Base-by-base conservation (phyloP, 2,329 filamentous ascomycete species). In the Paecilomyces variotii region DNA sequence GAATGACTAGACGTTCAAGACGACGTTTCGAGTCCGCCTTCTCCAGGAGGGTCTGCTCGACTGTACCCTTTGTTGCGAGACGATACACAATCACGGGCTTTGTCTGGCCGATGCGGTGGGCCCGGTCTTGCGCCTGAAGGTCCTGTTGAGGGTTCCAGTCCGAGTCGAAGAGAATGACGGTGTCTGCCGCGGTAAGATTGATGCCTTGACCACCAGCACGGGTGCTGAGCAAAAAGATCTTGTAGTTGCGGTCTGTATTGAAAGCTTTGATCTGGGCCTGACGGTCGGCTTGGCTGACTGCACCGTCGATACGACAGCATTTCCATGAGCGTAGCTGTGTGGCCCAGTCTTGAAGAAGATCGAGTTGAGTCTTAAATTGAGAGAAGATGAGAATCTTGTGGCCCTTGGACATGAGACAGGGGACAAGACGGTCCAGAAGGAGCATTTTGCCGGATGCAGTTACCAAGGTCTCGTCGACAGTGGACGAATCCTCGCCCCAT, bases 111-210 rank as follows among this genome's bases (percentile, higher is more conserved):
- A 99, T 97, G 11, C 94, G 86, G 70, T 99, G 94, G 0, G 90
- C 91, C 4, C 94, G 90, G 69, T 99, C 94, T 74, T 97, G 94
- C 0, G 94, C 94, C 70, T 99, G 94, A 0, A 99, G 80, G 72
- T 99, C 94, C 70, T 97, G 93, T 71, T 99, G 94, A 0, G 94
- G 94, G 67, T 99, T 99, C 86, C 93, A 97, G 67, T 96, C 85
- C 9, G 82, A 86, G 72, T 97, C 93, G 65, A 94, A 97, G 0
- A 97, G 80, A 53, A 97, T 88, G 10, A 97, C 93, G 0, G 93
- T 97, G 66, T 97, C 93, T 0, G 93, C 93, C 0, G 87, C 87
- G 0, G 90, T 90, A 0, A 97, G 85, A 68, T 97, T 97, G 79
- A 97, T 97, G 55, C 93, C 93, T 68, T 96, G 91, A 0, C 94